Percentiles rank a stretch among this genome's conserved stretches.
Conservation (phyloP, 139 green algal species). For the Zygnema circumcarinatum region DNA sequence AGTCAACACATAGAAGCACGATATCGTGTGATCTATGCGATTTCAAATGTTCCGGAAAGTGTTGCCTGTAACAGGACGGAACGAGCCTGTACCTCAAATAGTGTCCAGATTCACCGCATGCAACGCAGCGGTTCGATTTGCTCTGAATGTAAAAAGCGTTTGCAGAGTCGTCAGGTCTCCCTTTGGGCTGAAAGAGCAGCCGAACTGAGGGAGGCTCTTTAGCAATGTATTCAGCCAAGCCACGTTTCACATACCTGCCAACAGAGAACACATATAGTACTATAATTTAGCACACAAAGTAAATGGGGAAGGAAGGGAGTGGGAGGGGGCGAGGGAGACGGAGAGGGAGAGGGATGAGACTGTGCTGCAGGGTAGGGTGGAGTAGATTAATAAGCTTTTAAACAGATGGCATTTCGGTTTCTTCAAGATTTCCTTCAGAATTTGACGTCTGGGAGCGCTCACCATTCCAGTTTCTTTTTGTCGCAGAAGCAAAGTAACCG, state of each 20-base stretch:
- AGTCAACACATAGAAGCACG: constrained; percentile 60
- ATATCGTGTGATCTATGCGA: constrained; percentile 59
- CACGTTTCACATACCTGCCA: constrained; percentile 39
- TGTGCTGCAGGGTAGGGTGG: too few species aligned
- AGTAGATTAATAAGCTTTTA: too few species aligned
- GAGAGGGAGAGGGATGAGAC: background rate
- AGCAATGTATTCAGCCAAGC: constrained; percentile 44
- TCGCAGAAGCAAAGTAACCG: constrained; percentile 59
- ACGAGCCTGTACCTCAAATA: constrained; percentile 58
- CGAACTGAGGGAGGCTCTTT: constrained; percentile 11
- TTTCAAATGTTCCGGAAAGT: constrained; percentile 59
- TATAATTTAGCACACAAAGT: background rate
- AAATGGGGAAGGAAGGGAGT: background rate
- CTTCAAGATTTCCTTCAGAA: too few species aligned
- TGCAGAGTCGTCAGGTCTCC: constrained; percentile 28
- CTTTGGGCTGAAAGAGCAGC: constrained; percentile 56
- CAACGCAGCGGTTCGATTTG: constrained; percentile 56
- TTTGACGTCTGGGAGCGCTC: background rate
- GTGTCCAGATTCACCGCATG: constrained; percentile 49
- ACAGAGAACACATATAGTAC: background rate
- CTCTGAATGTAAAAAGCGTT: constrained; percentile 58
- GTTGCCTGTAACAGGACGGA: constrained; percentile 58
- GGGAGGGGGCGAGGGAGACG: background rate
- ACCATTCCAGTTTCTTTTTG: constrained; percentile 55
- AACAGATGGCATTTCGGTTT: too few species aligned